Conservation (phyloP, 2,329 filamentous ascomycete genomes). For the Aspergillus pseudonomiae region DNA sequence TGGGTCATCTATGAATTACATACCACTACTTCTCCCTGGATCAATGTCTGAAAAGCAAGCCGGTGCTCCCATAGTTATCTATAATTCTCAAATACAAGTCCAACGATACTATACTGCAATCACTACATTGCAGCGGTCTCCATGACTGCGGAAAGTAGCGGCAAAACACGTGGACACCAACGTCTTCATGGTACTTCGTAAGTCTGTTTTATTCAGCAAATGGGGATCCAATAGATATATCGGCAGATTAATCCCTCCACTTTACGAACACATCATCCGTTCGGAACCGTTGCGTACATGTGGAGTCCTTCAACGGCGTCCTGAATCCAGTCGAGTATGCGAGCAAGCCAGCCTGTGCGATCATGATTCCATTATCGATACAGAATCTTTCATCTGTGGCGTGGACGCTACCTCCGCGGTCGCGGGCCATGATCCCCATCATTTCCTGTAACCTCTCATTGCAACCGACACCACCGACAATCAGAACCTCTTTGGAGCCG, state of each 20-base stretch:
- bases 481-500: conserved; percentile 83
- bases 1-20: not conserved
- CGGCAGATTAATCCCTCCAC: conserved; percentile 65
- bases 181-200: not conserved
- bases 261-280: conserved; percentile 80
- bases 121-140: not conserved
- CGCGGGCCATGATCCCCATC: conserved; percentile 94
- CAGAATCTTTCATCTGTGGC: conserved; percentile 97
- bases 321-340: conserved; percentile 80
- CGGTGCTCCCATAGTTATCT: not conserved
- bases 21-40: not conserved
- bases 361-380: conserved; percentile 99
- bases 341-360: conserved; percentile 89
- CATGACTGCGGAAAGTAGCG: not conserved
- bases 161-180: not conserved
- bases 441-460: conserved; percentile 95
- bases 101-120: not conserved
- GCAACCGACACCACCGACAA: conserved; percentile 94
- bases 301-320: conserved; percentile 77
- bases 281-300: conserved; percentile 80
- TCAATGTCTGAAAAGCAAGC: not conserved
- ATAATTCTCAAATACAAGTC: not conserved
- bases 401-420: conserved; percentile 86
- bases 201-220: not conserved
- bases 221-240: not conserved